These are phyloP conservation scores for Tulasnella sp. DNA, from an alignment of 768 basidiomycete genomes.

Conservation along the genomic window DNA sequence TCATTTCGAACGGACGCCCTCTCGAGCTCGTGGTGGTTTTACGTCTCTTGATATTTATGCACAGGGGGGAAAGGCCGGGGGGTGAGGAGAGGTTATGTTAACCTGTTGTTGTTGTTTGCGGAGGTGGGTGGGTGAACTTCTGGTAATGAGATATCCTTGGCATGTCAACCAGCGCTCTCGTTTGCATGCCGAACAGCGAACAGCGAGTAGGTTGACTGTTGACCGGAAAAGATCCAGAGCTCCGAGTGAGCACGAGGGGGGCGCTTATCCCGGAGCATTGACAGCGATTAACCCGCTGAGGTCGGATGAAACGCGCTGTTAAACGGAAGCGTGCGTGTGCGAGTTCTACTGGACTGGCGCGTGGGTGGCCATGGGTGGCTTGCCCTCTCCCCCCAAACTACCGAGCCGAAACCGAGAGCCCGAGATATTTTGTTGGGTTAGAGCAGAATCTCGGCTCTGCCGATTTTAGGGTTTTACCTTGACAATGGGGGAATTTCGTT, in stretches of 20 bases:
- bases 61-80: too few species aligned
- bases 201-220: too few species aligned
- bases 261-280: neutral
- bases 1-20: neutral
- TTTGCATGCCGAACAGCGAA: too few species aligned
- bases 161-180: too few species aligned
- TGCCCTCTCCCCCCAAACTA: neutral
- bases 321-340: neutral
- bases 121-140: neutral
- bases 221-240: too few species aligned
- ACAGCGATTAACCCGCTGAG: neutral
- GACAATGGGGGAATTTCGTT: neutral
- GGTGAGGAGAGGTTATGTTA: neutral
- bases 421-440: neutral
- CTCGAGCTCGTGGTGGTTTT: neutral
- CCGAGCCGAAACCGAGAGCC: neutral
- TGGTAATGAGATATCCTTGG: neutral
- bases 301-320: neutral
- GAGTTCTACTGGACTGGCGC: too few species aligned
- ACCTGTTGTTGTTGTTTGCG: neutral
- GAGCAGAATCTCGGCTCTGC: neutral
- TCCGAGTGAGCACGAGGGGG: too few species aligned
- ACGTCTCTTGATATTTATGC: neutral
- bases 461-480: neutral
- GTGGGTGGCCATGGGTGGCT: too few species aligned